Base-by-base conservation (phyloP, 2,329 filamentous ascomycete species). In the Alternaria triticina region DNA sequence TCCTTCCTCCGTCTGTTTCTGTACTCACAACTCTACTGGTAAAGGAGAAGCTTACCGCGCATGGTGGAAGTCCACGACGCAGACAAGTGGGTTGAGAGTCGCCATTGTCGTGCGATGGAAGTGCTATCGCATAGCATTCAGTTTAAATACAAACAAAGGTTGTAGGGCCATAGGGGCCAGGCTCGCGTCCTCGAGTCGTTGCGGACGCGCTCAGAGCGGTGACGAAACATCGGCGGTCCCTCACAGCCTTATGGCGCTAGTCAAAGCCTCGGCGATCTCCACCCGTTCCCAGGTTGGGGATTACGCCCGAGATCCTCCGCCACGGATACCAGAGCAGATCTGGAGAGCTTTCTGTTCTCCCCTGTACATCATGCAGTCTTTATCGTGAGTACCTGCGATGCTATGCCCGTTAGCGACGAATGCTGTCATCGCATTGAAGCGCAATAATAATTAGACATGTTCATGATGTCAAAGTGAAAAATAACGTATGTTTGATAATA, bases 31-130 rank as follows among this genome's bases (percentile, higher is more conserved):
- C 25, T 57, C 51, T 28, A 49, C n/a, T 45, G 40, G 54, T 17
- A 64, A 40, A 54, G 64, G 30, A 43, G 54, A 36, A 36, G 36
- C 73, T 55, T 66, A 82, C 80, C 83, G 79, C 54, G 83, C 83
- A 73, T 86, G 84, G 73, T 86, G 83, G 68, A 86, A 86, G 71
- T 84, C 84, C 65, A 86, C 84, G 50, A 86, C 80, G 75, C 82
- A 84, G 65, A 86, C 80, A 49, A 86, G 69, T 46, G 71, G 71
- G 44, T 66, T 63, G 20, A 71, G 71, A 40, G 84, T 83, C 57
- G 76, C 73, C 72, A 84, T 85, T 43, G 70, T 65, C 59, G 54
- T 69, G 68, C 66, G 72, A 60, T 63, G 20, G 23, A 17, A 23
- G 20, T 22, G 36, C 52, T 60, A 45, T 58, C 56, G 56, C 57